Conservation (phyloP, 805 yeast species). For the Starmerella cellae region DNA sequence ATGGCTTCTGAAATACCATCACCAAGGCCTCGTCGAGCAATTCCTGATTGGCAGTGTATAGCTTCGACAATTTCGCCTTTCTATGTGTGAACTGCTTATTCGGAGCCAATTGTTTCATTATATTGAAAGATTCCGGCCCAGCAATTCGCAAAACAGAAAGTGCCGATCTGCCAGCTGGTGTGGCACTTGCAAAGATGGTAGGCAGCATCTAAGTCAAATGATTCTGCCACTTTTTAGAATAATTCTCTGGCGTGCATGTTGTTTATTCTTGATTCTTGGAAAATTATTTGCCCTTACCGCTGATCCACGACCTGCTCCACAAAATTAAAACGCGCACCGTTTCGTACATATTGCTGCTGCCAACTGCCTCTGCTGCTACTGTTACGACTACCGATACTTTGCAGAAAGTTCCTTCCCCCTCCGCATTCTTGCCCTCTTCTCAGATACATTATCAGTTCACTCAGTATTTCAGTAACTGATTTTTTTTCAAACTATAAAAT, state of each 20-base stretch:
- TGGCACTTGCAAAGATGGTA: conserved; percentile 84
- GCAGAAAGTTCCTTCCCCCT: too few species aligned
- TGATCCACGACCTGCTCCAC: too few species aligned
- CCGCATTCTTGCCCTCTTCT: too few species aligned
- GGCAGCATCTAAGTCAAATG: conserved; percentile 28
- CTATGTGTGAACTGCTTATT: conserved; percentile 35
- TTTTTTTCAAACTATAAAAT: neutral
- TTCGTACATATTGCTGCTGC: too few species aligned
- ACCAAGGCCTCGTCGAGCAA: conserved; percentile 69
- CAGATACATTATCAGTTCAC: too few species aligned
- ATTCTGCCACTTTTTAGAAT: neutral
- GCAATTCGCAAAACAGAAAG: conserved; percentile 74
- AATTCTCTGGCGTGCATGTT: neutral
- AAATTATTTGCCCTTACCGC: too few species aligned
- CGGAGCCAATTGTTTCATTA: conserved; percentile 14
- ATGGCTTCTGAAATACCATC: conserved; percentile 55
- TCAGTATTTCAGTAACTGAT: too few species aligned
- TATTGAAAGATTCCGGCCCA: conserved; percentile 39
- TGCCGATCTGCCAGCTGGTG: conserved; percentile 70
- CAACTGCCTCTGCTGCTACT: too few species aligned
- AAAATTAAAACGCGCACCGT: too few species aligned
- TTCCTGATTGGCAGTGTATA: conserved; percentile 30
- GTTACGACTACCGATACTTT: too few species aligned
- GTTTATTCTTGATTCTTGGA: neutral
- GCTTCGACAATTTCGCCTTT: conserved; percentile 42